Percentiles rank a stretch among this genome's conserved stretches.
Evolutionary conservation across 2,329 filamentous ascomycete species (phyloP).

Genomic region (Aspergillus sp.): DNA sequence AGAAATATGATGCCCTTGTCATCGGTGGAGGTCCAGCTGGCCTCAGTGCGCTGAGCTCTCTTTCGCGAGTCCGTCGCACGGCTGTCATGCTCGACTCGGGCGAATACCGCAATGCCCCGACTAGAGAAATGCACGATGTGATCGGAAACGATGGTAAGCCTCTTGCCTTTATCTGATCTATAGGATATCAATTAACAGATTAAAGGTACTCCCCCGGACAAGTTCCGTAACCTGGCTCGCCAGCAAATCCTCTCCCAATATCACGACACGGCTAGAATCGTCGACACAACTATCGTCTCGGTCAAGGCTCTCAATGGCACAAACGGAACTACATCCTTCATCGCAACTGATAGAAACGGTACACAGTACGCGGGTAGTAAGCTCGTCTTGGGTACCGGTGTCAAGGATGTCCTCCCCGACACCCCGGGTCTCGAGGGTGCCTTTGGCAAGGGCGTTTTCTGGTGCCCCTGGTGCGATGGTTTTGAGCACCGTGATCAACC

Average conservation of each 20-base stretch:
- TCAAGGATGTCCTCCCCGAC: slow-evolving; percentile 50
- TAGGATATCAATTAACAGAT: not conserved
- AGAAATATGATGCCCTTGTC: slow-evolving; percentile 52
- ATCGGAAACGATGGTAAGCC: slow-evolving; percentile 54
- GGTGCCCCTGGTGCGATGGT: slow-evolving; percentile 64
- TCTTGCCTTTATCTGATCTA: not conserved
- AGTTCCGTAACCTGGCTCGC: slow-evolving; percentile 52
- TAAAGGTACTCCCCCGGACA: slow-evolving; percentile 50
- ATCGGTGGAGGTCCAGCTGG: slow-evolving; percentile 57
- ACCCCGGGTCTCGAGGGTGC: slow-evolving; percentile 53
- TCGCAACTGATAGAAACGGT: slow-evolving; percentile 32
- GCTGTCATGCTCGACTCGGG: slow-evolving; percentile 56
- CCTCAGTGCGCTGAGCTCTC: slow-evolving; percentile 50
- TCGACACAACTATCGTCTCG: slow-evolving; percentile 49
- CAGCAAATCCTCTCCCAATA: slow-evolving; percentile 41
- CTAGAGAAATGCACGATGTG: slow-evolving; percentile 58
- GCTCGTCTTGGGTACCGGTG: slow-evolving; percentile 54
- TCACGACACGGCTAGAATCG: slow-evolving; percentile 48
- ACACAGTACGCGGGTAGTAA: slow-evolving; percentile 46
- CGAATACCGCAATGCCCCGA: slow-evolving; percentile 53
- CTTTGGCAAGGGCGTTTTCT: slow-evolving; percentile 58
- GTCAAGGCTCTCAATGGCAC: slow-evolving; percentile 25
- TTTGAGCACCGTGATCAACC: slow-evolving; percentile 57
- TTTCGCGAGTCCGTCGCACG: slow-evolving; percentile 55
- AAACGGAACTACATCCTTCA: slow-evolving; percentile 37